Conservation (phyloP, 129 eudicot species). For the Tagetes erecta region DNA sequence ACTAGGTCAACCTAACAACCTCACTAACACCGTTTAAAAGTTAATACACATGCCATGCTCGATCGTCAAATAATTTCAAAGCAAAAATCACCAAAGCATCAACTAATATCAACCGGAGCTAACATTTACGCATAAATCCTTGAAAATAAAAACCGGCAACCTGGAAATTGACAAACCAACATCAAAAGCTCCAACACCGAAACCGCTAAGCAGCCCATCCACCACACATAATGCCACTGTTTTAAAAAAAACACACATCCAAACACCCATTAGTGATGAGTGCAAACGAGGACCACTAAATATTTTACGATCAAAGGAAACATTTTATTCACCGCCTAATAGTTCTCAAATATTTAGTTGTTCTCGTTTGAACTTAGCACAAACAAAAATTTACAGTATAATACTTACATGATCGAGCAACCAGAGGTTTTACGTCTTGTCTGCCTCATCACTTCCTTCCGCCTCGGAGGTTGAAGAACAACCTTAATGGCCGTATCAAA, state of each 20-base stretch:
- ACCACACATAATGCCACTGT: slow-evolving; percentile 40
- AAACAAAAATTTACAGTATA: not conserved
- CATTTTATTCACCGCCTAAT: too few relatives aligned
- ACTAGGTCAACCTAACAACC: too few relatives aligned
- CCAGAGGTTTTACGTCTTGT: slow-evolving; percentile 64
- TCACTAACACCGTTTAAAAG: not conserved
- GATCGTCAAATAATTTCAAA: not conserved
- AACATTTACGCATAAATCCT: slow-evolving; percentile 35
- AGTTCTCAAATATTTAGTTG: too few relatives aligned
- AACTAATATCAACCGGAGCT: slow-evolving; percentile 26
- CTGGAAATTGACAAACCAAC: slow-evolving; percentile 19
- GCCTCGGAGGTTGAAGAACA: slow-evolving; percentile 96
- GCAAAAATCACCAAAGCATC: not conserved
- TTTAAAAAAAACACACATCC: slow-evolving; percentile 8
- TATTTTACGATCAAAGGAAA: too few relatives aligned
- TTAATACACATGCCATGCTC: not conserved
- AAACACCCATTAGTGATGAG: not conserved
- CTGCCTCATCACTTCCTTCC: slow-evolving; percentile 69
- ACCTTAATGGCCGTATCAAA: slow-evolving; percentile 97
- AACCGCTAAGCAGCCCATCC: slow-evolving; percentile 32
- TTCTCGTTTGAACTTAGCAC: not conserved
- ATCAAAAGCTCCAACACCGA: slow-evolving; percentile 5
- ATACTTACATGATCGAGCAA: slow-evolving; percentile 85
- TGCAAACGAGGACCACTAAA: too few relatives aligned
- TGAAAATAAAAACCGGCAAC: slow-evolving; percentile 22